Conservation (phyloP, 2,329 filamentous ascomycete species). For the Pseudocercospora fijiensis region DNA sequence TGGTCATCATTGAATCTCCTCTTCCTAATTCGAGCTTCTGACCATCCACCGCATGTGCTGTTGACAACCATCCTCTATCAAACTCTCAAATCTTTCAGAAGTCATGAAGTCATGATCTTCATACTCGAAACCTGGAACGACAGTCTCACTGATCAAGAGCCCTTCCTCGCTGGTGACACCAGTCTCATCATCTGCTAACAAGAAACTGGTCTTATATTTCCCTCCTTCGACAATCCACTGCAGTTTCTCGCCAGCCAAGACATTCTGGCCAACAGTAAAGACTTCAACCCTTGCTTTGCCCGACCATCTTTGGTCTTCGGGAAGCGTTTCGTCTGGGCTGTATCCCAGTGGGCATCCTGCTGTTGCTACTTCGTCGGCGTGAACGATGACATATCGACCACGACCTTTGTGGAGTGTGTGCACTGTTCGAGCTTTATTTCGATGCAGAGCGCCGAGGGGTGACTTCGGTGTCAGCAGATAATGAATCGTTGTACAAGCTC, state of each 20-base stretch:
- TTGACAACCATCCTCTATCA: conserved; percentile 54
- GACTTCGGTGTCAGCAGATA: conserved; percentile 61
- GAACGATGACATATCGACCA: conserved; percentile 64
- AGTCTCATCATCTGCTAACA: conserved; percentile 51
- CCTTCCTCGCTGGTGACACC: conserved; percentile 45
- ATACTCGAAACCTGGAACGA: conserved; percentile 67
- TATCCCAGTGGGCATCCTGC: conserved; percentile 28
- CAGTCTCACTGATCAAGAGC: conserved; percentile 66
- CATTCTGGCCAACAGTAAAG: conserved; percentile 61
- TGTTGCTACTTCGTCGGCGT: conserved; percentile 50
- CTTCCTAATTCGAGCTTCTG: conserved; percentile 27
- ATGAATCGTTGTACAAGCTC: conserved; percentile 61
- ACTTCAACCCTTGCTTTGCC: conserved; percentile 57
- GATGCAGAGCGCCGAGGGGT: conserved; percentile 62
- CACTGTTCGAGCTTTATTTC: conserved; percentile 58
- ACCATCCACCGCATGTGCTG: conserved; percentile 50
- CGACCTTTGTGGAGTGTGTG: conserved; percentile 65
- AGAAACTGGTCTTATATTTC: conserved; percentile 64
- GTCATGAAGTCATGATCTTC: conserved; percentile 66
- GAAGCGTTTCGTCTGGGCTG: conserved; percentile 52
- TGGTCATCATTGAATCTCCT: conserved; percentile 8
- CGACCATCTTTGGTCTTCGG: conserved; percentile 48
- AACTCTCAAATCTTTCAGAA: conserved; percentile 49
- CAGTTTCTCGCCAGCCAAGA: conserved; percentile 59
- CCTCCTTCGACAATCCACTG: conserved; percentile 70